phyloP scores from a whole-genome alignment of 2,329 filamentous ascomycete genomes.

The Talaromyces sp. region DNA sequence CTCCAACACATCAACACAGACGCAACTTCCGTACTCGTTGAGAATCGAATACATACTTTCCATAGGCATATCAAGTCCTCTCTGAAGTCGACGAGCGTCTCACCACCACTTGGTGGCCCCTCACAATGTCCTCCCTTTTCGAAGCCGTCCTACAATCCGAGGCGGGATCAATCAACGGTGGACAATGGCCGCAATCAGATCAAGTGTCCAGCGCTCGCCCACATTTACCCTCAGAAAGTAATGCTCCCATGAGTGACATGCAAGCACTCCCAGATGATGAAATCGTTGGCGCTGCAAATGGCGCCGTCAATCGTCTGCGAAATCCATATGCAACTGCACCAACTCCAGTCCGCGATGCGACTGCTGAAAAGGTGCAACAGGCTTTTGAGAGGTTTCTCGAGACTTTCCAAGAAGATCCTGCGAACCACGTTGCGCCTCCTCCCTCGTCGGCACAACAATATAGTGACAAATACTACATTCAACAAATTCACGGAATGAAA shows the following conservation, averaged over 20 bases:
- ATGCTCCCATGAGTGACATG: slow-evolving; percentile 55
- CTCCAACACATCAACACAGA: neutral
- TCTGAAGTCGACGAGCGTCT: neutral
- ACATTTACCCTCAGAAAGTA: slow-evolving; percentile 51
- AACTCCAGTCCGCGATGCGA: slow-evolving; percentile 59
- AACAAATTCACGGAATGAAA: slow-evolving; percentile 63
- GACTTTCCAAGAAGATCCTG: slow-evolving; percentile 57
- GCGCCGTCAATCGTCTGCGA: slow-evolving; percentile 48
- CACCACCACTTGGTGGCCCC: slow-evolving; percentile 26
- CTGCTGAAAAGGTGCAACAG: slow-evolving; percentile 61
- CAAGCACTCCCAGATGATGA: slow-evolving; percentile 63
- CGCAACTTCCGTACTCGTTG: neutral
- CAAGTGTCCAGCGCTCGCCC: slow-evolving; percentile 56
- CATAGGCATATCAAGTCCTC: neutral
- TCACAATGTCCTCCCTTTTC: slow-evolving; percentile 43
- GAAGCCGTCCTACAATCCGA: slow-evolving; percentile 45
- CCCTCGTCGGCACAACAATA: slow-evolving; percentile 56
- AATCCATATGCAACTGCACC: slow-evolving; percentile 55
- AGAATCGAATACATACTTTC: neutral
- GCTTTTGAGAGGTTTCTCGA: slow-evolving; percentile 66
- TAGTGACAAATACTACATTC: slow-evolving; percentile 64
- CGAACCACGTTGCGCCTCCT: slow-evolving; percentile 30
- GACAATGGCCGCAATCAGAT: slow-evolving; percentile 36
- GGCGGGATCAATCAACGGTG: slow-evolving; percentile 36
- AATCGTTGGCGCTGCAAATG: slow-evolving; percentile 53